Evolutionary conservation across 2,329 filamentous ascomycete species (phyloP).

Genomic region (Berkeleyomyces basicola): DNA sequence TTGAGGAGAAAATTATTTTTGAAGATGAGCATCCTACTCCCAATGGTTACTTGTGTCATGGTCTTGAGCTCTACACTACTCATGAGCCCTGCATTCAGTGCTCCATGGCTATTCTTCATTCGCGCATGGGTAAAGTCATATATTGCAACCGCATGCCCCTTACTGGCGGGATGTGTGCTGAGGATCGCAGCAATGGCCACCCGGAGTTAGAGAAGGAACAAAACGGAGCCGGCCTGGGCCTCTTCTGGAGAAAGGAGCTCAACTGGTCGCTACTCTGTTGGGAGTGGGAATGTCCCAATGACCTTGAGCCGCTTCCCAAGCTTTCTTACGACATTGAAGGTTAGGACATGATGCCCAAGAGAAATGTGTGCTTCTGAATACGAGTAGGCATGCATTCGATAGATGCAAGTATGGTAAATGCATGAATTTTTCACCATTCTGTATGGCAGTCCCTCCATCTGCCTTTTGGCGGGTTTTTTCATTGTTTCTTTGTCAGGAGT

Average conservation of each 20-base stretch:
- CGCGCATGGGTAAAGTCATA: constrained; percentile 71
- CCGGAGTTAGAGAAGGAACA: constrained; percentile 24
- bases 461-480: too few species aligned
- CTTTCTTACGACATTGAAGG: constrained; percentile 12
- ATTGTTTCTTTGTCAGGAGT: too few species aligned
- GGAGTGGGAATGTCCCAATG: constrained; percentile 46
- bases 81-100: constrained; percentile 96
- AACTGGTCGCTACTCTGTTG: constrained; percentile 76
- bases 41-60: constrained; percentile 85
- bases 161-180: constrained; percentile 70
- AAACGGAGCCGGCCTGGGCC: constrained; percentile 44
- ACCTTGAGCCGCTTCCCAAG: constrained; percentile 20
- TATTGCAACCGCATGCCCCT: constrained; percentile 64
- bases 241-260: constrained; percentile 59
- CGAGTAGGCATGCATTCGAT: background rate
- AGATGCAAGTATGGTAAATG: too few species aligned
- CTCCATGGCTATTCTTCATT: constrained; percentile 90
- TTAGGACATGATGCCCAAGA: constrained; percentile 13
- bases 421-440: too few species aligned
- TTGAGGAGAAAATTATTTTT: constrained; percentile 46
- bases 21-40: constrained; percentile 46
- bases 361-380: background rate
- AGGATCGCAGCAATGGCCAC: constrained; percentile 40
- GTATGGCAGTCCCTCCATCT: too few species aligned
- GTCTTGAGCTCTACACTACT: constrained; percentile 82